phyloP scores from a whole-genome alignment of 2,329 filamentous ascomycete genomes.

The Cladophialophora immunda region DNA sequence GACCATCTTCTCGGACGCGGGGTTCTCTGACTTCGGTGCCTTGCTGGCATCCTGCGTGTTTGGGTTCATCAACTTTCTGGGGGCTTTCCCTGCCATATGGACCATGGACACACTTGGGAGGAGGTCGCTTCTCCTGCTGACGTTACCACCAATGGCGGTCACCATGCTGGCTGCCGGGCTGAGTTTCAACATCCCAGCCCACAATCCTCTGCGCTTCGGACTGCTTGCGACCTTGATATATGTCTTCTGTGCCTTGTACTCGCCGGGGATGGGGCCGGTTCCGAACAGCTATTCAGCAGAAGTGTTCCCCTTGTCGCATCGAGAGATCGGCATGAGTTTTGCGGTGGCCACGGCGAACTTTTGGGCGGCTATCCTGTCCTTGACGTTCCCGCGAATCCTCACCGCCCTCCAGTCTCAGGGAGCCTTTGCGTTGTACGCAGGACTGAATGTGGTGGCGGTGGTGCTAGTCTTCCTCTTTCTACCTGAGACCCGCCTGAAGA shows the following conservation, averaged over 20 bases:
- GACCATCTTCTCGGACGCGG: conserved; percentile 63
- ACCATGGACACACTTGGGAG: conserved; percentile 69
- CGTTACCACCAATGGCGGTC: conserved; percentile 65
- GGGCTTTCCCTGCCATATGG: conserved; percentile 68
- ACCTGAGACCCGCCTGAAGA: conserved; percentile 61
- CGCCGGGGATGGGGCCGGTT: conserved; percentile 62
- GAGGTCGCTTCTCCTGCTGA: conserved; percentile 63
- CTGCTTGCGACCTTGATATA: conserved; percentile 41
- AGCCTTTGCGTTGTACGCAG: conserved; percentile 52
- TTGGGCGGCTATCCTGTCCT: conserved; percentile 51
- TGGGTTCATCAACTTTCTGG: conserved; percentile 71
- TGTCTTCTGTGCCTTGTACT: conserved; percentile 42
- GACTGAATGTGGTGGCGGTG: conserved; percentile 65
- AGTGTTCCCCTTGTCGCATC: conserved; percentile 64
- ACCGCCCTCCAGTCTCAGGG: conserved; percentile 47
- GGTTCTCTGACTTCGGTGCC: conserved; percentile 56
- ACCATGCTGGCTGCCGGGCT: conserved; percentile 53
- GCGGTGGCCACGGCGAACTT: conserved; percentile 52
- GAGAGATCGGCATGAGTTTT: conserved; percentile 56
- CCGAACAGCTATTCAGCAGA: conserved; percentile 64
- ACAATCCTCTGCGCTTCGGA: conserved; percentile 38
- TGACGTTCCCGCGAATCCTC: conserved; percentile 51
- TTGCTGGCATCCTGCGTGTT: conserved; percentile 67
- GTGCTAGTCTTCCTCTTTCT: conserved; percentile 67
- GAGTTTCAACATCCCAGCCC: conserved; percentile 50